Percentiles rank a stretch among this genome's conserved stretches.
Conservation (phyloP, 306 rosid genomes). For the Begonia peltatifolia region DNA sequence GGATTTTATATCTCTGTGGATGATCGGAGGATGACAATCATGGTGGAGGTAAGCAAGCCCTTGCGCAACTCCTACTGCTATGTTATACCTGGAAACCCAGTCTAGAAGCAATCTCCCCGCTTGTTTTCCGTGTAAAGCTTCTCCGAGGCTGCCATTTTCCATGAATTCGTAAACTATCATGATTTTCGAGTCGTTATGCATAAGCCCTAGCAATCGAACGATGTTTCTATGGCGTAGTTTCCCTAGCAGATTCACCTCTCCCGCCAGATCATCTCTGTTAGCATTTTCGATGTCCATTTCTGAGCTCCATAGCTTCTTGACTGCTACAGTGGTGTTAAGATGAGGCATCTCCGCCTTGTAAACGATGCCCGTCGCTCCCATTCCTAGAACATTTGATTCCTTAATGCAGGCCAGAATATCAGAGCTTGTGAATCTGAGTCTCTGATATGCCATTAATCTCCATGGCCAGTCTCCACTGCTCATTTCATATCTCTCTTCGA, state of each 20-base stretch:
- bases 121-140: constrained; percentile 74
- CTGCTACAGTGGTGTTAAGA: constrained; percentile 59
- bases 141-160: constrained; percentile 82
- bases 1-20: constrained; percentile 84
- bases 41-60: constrained; percentile 96
- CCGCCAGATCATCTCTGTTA: constrained; percentile 62
- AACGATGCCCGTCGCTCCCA: constrained; percentile 84
- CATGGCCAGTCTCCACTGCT: constrained; percentile 90
- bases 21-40: constrained; percentile 79
- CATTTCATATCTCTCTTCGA: constrained; percentile 41
- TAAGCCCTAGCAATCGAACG: constrained; percentile 68
- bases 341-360: constrained; percentile 75
- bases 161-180: constrained; percentile 88
- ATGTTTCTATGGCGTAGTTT: constrained; percentile 83
- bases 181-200: constrained; percentile 56
- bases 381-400: constrained; percentile 77
- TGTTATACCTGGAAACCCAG: constrained; percentile 86
- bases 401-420: constrained; percentile 79
- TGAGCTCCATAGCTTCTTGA: constrained; percentile 78
- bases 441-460: constrained; percentile 84
- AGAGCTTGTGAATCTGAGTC: constrained; percentile 60
- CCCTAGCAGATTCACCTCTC: constrained; percentile 83
- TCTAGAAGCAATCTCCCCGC: constrained; percentile 57
- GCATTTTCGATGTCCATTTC: constrained; percentile 61
- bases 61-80: constrained; percentile 83